phyloP scores from a whole-genome alignment of 352 stramenopile genomes.

The Lagenidium giganteum region DNA sequence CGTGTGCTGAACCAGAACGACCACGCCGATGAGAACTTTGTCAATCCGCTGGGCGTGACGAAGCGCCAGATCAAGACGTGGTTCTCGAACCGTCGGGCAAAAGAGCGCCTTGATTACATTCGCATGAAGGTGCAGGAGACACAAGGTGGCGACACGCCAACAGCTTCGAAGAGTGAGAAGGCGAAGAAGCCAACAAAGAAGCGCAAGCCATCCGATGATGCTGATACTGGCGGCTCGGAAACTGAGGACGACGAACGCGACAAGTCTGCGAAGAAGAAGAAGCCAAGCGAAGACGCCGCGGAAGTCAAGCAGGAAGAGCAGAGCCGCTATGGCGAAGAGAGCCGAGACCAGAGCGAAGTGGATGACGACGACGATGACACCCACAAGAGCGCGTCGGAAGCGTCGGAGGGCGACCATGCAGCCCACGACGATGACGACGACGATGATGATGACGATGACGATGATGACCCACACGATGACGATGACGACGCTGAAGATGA shows the following conservation, averaged over 20 bases:
- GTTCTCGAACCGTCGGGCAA: slow-evolving; percentile 79
- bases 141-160: slow-evolving; percentile 11
- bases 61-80: slow-evolving; percentile 83
- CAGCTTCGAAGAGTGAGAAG: slow-evolving; percentile 5
- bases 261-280: slow-evolving; percentile 12
- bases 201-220: slow-evolving; percentile 6
- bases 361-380: slow-evolving; percentile 18
- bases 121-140: slow-evolving; percentile 70
- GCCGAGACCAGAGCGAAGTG: slow-evolving; percentile 6
- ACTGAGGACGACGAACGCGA: slow-evolving; percentile 32
- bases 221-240: slow-evolving; percentile 22
- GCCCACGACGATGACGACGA: slow-evolving; percentile 15
- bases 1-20: slow-evolving; percentile 69
- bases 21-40: slow-evolving; percentile 52
- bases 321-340: too few species aligned
- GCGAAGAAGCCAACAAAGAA: slow-evolving; percentile 9
- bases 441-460: slow-evolving; percentile 8
- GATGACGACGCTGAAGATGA: slow-evolving; percentile 1
- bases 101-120: slow-evolving; percentile 74
- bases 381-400: slow-evolving; percentile 4
- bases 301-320: not conserved
- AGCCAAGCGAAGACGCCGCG: too few species aligned
- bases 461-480: slow-evolving; percentile 10
- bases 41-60: slow-evolving; percentile 40
- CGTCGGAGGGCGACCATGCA: slow-evolving; percentile 22